phyloP scores from a whole-genome alignment of 768 basidiomycete species.

The Lyophyllum atratum region DNA sequence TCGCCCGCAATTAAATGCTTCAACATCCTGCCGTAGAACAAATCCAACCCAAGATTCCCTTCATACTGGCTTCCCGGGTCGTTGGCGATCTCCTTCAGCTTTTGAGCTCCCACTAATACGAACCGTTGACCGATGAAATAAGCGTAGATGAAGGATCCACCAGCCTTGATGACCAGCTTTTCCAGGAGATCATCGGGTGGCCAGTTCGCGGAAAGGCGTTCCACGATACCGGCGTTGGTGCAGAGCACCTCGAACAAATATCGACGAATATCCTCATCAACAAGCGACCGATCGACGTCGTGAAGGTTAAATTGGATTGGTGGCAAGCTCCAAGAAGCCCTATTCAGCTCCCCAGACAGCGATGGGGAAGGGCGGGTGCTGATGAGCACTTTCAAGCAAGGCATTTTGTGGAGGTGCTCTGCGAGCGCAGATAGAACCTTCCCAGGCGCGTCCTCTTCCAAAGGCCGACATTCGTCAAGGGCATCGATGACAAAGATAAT shows the following conservation, averaged over 20 bases:
- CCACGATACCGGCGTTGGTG: conserved; percentile 12
- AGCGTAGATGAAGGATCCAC: conserved; percentile 16
- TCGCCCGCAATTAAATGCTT: conserved; percentile 3
- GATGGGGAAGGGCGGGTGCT: conserved; percentile 15
- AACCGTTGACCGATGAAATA: conserved; percentile 14
- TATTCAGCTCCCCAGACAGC: not conserved
- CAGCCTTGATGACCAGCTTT: conserved; percentile 14
- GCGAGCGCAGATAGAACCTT: conserved; percentile 13
- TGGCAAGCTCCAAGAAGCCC: conserved; percentile 2
- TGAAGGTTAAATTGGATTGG: conserved; percentile 11
- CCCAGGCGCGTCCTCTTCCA: conserved; percentile 8
- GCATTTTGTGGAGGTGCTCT: conserved; percentile 12
- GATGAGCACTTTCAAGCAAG: conserved; percentile 17
- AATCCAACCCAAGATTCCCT: conserved; percentile 17
- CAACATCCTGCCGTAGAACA: conserved; percentile 15
- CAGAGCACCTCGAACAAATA: conserved; percentile 16
- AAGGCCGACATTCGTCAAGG: conserved; percentile 21
- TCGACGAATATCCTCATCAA: conserved; percentile 13
- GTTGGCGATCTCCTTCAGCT: conserved; percentile 14
- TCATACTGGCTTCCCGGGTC: conserved; percentile 17
- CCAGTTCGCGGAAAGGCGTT: conserved; percentile 16
- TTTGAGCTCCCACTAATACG: conserved; percentile 10
- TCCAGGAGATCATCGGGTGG: conserved; percentile 15
- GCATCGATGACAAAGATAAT: conserved; percentile 23
- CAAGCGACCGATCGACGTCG: conserved; percentile 8